phyloP scores from a whole-genome alignment of 2,329 filamentous ascomycete genomes.

The Fusarium vanettenii region DNA sequence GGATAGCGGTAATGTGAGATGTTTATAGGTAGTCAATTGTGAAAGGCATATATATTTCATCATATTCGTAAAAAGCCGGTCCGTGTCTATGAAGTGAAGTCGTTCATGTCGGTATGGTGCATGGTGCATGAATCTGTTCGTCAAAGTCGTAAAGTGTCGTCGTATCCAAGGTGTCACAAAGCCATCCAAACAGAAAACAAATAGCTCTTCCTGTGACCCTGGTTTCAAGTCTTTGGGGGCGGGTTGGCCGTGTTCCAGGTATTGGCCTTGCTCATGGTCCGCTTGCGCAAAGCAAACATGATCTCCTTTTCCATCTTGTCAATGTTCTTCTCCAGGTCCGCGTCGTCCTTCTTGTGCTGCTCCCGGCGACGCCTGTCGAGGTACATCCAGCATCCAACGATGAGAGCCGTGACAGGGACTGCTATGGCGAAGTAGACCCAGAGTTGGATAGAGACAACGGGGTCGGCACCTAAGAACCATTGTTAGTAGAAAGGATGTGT shows the following conservation, averaged over 20 bases:
- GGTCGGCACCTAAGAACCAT: constrained; percentile 43
- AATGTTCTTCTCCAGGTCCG: constrained; percentile 65
- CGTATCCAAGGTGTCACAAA: constrained; percentile 4
- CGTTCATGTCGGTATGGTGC: constrained; percentile 22
- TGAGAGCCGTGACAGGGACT: constrained; percentile 65
- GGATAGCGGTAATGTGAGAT: constrained; percentile 5
- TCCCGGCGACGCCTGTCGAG: constrained; percentile 64
- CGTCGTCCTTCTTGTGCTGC: constrained; percentile 61
- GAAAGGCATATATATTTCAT: constrained; percentile 14
- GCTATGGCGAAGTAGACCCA: constrained; percentile 75
- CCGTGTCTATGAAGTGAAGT: constrained; percentile 16
- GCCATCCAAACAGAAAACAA: background rate
- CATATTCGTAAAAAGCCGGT: constrained; percentile 5
- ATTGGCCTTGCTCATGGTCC: constrained; percentile 66
- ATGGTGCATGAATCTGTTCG: constrained; percentile 23
- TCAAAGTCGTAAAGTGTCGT: constrained; percentile 23
- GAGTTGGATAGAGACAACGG: constrained; percentile 61
- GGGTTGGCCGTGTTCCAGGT: constrained; percentile 61
- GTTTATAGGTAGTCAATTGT: constrained; percentile 13
- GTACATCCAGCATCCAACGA: constrained; percentile 66
- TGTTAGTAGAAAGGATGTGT: constrained; percentile 6
- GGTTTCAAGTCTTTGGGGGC: constrained; percentile 39
- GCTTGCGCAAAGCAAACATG: constrained; percentile 65
- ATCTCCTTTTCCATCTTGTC: constrained; percentile 68
- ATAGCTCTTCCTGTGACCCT: background rate